phyloP scores from a whole-genome alignment of 1,139 yeast species.

The Saccharomyces hybrid region DNA sequence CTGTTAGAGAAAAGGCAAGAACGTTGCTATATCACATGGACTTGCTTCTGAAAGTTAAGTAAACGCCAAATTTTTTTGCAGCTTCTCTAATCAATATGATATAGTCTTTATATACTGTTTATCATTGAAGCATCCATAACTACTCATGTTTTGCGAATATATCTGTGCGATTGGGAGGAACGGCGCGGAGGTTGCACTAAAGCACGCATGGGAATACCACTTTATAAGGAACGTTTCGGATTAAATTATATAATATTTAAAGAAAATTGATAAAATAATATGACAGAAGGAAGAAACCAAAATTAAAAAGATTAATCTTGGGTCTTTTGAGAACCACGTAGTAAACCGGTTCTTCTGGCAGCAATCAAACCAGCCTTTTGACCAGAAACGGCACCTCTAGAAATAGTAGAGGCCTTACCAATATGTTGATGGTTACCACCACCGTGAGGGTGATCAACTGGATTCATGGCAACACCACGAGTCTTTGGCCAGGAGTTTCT shows the following conservation, averaged over 20 bases:
- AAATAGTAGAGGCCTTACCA: slow-evolving; percentile 99
- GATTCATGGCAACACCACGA: slow-evolving; percentile 99
- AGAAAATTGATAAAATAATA: slow-evolving; percentile 7
- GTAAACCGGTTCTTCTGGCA: slow-evolving; percentile 99
- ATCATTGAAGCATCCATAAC: not conserved
- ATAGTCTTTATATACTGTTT: not conserved
- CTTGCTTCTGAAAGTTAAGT: slow-evolving; percentile 16
- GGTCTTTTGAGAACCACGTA: slow-evolving; percentile 58
- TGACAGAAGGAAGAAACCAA: slow-evolving; percentile 10
- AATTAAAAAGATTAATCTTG: slow-evolving; percentile 8
- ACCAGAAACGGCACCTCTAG: slow-evolving; percentile 99
- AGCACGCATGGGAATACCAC: not conserved
- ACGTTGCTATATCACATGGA: slow-evolving; percentile 30
- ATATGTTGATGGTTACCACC: slow-evolving; percentile 99
- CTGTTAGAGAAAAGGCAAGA: slow-evolving; percentile 30
- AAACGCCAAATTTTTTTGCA: no score
- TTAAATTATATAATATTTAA: not conserved
- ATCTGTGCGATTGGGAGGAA: no score
- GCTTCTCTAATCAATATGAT: not conserved
- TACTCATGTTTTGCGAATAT: no score
- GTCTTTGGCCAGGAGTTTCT: slow-evolving; percentile 99
- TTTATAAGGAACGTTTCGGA: not conserved
- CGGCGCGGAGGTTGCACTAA: no score
- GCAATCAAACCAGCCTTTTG: slow-evolving; percentile 99
- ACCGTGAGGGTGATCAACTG: slow-evolving; percentile 99